A percentile compares a stretch with the other conserved stretches of the same genome.
These are phyloP conservation scores for Bonia amplexicaulis DNA, from an alignment of 176 grass and related monocot genomes.

Conservation along the genomic window DNA sequence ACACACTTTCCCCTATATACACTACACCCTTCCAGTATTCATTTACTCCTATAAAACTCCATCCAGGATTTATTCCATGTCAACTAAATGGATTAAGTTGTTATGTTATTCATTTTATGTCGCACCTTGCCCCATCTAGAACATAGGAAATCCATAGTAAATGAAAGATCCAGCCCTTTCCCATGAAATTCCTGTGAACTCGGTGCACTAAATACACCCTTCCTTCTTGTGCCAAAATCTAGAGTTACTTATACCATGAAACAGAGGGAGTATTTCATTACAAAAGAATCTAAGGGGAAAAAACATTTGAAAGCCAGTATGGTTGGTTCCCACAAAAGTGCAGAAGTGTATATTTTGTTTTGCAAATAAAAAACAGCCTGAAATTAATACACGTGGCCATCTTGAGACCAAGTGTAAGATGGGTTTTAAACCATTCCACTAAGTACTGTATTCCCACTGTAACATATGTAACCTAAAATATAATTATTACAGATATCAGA, in stretches of 20 bases:
- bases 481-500: neutral
- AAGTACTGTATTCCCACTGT: neutral
- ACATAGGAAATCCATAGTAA: neutral
- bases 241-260: neutral
- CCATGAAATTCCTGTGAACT: neutral
- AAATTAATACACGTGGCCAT: neutral
- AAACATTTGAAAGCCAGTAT: neutral
- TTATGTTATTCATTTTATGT: constrained; percentile 10
- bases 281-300: neutral
- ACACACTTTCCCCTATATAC: neutral
- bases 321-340: neutral
- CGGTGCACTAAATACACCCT: neutral
- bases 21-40: neutral
- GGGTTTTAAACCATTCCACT: neutral
- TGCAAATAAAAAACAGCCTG: neutral
- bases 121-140: neutral
- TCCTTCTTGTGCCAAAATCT: neutral
- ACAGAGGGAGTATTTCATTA: neutral
- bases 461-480: neutral
- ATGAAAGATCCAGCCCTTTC: neutral
- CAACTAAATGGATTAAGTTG: neutral
- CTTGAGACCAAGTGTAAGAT: neutral
- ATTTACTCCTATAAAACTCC: neutral
- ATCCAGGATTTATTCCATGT: neutral
- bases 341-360: neutral